Percentiles rank a stretch among this genome's conserved stretches.
phyloP scores from a whole-genome alignment of 73 alveolate species.

The Stentor coeruleus region DNA sequence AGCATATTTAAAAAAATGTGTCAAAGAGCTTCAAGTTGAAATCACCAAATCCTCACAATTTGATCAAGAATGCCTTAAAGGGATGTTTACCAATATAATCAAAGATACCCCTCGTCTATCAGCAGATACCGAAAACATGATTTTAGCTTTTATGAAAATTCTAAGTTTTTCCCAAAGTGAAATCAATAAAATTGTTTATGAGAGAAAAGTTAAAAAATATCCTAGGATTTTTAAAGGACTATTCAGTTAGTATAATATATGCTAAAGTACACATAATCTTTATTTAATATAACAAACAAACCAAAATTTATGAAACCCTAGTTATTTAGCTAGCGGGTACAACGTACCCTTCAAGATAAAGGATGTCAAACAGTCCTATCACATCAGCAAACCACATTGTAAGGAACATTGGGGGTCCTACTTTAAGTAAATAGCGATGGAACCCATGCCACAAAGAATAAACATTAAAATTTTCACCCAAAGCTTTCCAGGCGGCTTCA shows the following conservation, averaged over 20 bases:
- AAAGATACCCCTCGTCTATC: not conserved
- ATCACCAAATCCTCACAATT: not conserved
- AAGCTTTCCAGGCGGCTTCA: slow-evolving; percentile 20
- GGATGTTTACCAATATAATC: not conserved
- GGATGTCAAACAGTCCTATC: not conserved
- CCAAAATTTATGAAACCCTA: no score
- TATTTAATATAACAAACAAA: no score
- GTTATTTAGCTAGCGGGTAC: not conserved
- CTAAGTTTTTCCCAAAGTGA: not conserved
- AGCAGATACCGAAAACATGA: not conserved
- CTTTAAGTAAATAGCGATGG: not conserved
- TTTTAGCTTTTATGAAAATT: not conserved
- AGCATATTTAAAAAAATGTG: not conserved
- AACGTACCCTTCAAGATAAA: not conserved
- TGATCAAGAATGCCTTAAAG: not conserved
- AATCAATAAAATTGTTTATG: not conserved
- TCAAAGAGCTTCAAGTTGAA: not conserved
- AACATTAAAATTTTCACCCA: not conserved
- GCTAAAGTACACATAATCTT: no score
- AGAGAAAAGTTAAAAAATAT: not conserved
- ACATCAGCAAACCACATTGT: slow-evolving; percentile 23
- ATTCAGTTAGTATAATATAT: no score
- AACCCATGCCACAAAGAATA: not conserved
- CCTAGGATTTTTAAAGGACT: no score
- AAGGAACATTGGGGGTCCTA: slow-evolving; percentile 3